Conservation (phyloP, 768 basidiomycete species). For the Tubosaeta sp. region DNA sequence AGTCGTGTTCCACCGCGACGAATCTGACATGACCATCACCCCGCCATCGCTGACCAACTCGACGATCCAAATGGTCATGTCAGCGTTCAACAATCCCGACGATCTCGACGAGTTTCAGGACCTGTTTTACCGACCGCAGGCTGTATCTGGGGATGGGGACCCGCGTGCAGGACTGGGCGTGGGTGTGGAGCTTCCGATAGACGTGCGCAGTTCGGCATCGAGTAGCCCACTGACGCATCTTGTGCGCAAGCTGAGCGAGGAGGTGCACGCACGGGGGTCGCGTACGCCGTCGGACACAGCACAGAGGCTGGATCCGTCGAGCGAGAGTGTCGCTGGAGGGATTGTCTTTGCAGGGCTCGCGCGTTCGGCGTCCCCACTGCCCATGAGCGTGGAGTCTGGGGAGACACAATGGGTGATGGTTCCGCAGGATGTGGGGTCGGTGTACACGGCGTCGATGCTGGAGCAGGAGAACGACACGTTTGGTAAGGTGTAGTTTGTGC, state of each 20-base stretch:
- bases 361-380: conserved; percentile 13
- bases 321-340: conserved; percentile 4
- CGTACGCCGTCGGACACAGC: conserved; percentile 11
- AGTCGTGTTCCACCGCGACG: conserved; percentile 35
- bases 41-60: conserved; percentile 36
- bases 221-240: conserved; percentile 37
- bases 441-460: conserved; percentile 16
- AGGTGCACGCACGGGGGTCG: conserved; percentile 19
- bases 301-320: conserved; percentile 4
- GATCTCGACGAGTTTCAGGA: conserved; percentile 74
- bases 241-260: conserved; percentile 38
- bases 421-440: conserved; percentile 27
- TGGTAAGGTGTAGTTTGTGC: conserved; percentile 11
- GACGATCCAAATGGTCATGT: conserved; percentile 29
- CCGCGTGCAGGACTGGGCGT: neutral
- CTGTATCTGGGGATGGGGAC: neutral
- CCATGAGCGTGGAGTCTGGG: conserved; percentile 7
- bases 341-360: conserved; percentile 18
- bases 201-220: conserved; percentile 28
- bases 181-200: conserved; percentile 20
- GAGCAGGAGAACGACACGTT: conserved; percentile 29
- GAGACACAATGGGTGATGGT: conserved; percentile 8
- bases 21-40: conserved; percentile 15
- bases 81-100: conserved; percentile 54
- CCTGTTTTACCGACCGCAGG: conserved; percentile 58